Evolutionary conservation across 31 red algal genomes (phyloP).

Genomic region (Porphyra umbilicalis): DNA sequence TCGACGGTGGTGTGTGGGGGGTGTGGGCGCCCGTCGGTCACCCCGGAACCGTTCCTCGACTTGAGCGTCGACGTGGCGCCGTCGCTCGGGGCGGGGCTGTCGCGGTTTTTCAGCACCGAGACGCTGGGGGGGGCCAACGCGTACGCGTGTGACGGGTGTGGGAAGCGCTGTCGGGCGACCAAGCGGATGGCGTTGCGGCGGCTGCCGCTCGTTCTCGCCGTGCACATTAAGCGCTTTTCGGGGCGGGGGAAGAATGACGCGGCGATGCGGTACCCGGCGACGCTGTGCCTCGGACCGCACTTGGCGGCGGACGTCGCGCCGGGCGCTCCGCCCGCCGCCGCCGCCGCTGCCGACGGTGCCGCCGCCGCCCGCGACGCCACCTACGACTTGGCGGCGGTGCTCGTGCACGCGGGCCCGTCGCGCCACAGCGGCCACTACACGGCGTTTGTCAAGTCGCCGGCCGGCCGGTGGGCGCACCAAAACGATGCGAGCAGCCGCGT

Average conservation of each 20-base stretch:
- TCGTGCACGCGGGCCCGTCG: conserved; percentile 66
- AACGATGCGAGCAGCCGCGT: conserved; percentile 41
- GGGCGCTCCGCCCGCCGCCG: background rate
- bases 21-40: conserved; percentile 31
- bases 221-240: conserved; percentile 93
- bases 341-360: conserved; percentile 26
- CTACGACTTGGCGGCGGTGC: conserved; percentile 48
- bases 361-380: background rate
- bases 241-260: conserved; percentile 33
- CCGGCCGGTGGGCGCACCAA: conserved; percentile 75
- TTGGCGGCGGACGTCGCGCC: conserved; percentile 31
- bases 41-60: conserved; percentile 78
- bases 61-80: conserved; percentile 57
- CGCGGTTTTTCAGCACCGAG: conserved; percentile 47
- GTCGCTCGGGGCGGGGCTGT: conserved; percentile 38
- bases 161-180: conserved; percentile 20
- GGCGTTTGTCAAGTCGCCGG: conserved; percentile 44
- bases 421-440: conserved; percentile 66
- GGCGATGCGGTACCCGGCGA: conserved; percentile 40
- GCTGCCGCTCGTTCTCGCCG: conserved; percentile 65
- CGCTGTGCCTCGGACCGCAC: conserved; percentile 32
- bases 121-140: conserved; percentile 63
- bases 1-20: conserved; percentile 32
- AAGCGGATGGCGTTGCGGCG: conserved; percentile 58
- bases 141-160: conserved; percentile 67